Evolutionary conservation across 371 early-diverging fungal species (phyloP), one percentile per base, ranked within the genome.

Genomic region (Nematocida sp.): DNA sequence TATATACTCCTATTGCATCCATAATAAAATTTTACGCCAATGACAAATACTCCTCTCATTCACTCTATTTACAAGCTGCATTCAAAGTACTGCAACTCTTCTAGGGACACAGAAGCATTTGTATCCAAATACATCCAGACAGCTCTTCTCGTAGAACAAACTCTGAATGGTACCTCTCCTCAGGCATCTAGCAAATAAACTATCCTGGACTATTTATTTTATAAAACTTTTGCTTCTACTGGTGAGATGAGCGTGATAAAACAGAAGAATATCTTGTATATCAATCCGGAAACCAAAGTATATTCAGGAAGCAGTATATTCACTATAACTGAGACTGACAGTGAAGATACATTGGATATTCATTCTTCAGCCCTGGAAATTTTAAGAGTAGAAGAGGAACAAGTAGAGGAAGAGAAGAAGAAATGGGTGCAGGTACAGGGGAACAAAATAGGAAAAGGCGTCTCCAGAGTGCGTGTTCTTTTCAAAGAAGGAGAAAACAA

Each of bases 291-390:
- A 37, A 35, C 46, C 19, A 34, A 43, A 31, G 21, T 46, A 15
- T 70, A 45, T 61, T 66, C 74, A 35, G 74, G 74, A 47, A 70
- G 34, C 21, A 57, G 55, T 34, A 60, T 70, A 5, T 70, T 58
- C 51, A 5, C 21, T 43, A 43, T 43, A 43, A 43, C 45, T 43
- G n/a, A 15, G n/a, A 43, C 45, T 43, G n/a, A 15, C 21, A 43
- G 15, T n/a, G 15, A 15, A 43, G 15, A 15, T 43, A 15, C 21
- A 43, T 43, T 43, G n/a, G 15, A 15, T 43, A 21, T 43, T 43
- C 45, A 15, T n/a, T 43, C 21, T 43, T n/a, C 45, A 15, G 15
- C 45, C 15, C 15, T n/a, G 15, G 45, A 43, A 43, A 15, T 43
- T 43, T 15, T 43, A 15, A 21, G 45, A 15, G n/a, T n/a, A 43